Evolutionary conservation across 2,329 filamentous ascomycete genomes (phyloP), one percentile per base, ranked within the genome.

Genomic region (Phoma sp.): DNA sequence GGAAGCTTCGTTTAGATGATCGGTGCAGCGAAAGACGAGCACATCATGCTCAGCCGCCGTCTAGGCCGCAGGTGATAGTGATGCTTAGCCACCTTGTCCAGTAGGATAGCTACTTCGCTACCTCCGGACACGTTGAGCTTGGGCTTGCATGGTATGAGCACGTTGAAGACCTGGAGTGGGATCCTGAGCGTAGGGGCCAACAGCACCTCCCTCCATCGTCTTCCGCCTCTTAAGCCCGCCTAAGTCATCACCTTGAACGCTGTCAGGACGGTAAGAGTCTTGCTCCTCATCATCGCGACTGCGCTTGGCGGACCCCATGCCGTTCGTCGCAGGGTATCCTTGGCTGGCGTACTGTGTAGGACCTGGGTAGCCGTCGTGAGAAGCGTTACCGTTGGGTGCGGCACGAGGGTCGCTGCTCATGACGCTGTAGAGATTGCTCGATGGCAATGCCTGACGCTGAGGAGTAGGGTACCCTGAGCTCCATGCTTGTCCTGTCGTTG

Each of bases 361-460:
- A 14, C 86, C 82, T 28, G 85, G 83, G 71, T 96, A 96, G 6
- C 87, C 84, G 62, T 96, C 91, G 42, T 83, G 83, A 17, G 83
- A 77, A 11, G 85, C 76, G 25, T 81, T 83, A n/a, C 88, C 88
- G 62, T 91, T 91, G 10, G 85, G 75, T 25, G 81, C 77, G 40
- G 80, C 85, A 21, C 91, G 85, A 55, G 91, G 89, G 71, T 91
- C 92, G 34, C 89, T 93, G 73, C 89, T 93, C 79, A 96, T 92
- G 59, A 96, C 89, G 74, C 87, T 96, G 81, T 96, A 96, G 43
- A 96, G 80, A 71, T 87, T 96, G 80, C 91, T 93, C 1, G 90
- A 87, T 3, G 89, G 83, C 55, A 87, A 81, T 36, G 80, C 78
- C 52, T 82, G 79, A 34, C 92, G 87, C 18, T 92, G 92, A 42